These are phyloP conservation scores for Phtheirospermum japonicum DNA, from an alignment of 257 asterid genomes.

Conservation along the genomic window DNA sequence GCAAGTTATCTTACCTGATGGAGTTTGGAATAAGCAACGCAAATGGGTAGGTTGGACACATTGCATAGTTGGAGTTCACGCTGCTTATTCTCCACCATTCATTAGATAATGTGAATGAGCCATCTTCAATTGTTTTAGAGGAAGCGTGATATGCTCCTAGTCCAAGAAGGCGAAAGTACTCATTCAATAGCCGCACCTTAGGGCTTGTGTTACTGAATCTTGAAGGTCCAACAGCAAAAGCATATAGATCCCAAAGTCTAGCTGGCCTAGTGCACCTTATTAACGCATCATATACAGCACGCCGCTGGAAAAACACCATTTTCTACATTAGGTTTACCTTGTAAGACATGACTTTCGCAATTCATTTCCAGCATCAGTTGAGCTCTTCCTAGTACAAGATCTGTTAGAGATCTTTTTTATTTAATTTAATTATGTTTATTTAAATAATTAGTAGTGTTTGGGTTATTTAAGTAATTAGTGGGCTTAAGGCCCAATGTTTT, in stretches of 20 bases:
- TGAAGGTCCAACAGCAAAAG: slow-evolving; percentile 67
- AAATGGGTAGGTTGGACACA: slow-evolving; percentile 91
- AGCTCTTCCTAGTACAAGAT: slow-evolving; percentile 10
- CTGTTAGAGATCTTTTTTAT: no score
- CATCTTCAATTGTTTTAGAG: slow-evolving; percentile 61
- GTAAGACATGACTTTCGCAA: neutral
- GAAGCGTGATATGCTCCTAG: slow-evolving; percentile 56
- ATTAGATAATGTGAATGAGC: slow-evolving; percentile 67
- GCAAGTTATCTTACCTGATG: slow-evolving; percentile 52
- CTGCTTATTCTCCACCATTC: slow-evolving; percentile 91
- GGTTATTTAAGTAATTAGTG: no score
- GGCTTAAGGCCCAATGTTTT: no score
- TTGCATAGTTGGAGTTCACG: slow-evolving; percentile 61
- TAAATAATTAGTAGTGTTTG: no score
- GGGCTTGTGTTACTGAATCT: slow-evolving; percentile 56
- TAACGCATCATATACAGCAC: slow-evolving; percentile 78
- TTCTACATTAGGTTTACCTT: slow-evolving; percentile 25
- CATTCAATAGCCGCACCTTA: slow-evolving; percentile 73
- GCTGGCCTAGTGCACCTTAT: slow-evolving; percentile 69
- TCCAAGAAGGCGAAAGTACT: slow-evolving; percentile 91
- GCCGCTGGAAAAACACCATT: slow-evolving; percentile 64
- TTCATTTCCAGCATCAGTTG: slow-evolving; percentile 19
- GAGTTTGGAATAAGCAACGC: slow-evolving; percentile 89
- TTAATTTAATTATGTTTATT: no score
- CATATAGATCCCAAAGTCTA: slow-evolving; percentile 89